Conservation (phyloP, 495 filamentous ascomycete genomes). For the Geopyxis carbonaria region DNA sequence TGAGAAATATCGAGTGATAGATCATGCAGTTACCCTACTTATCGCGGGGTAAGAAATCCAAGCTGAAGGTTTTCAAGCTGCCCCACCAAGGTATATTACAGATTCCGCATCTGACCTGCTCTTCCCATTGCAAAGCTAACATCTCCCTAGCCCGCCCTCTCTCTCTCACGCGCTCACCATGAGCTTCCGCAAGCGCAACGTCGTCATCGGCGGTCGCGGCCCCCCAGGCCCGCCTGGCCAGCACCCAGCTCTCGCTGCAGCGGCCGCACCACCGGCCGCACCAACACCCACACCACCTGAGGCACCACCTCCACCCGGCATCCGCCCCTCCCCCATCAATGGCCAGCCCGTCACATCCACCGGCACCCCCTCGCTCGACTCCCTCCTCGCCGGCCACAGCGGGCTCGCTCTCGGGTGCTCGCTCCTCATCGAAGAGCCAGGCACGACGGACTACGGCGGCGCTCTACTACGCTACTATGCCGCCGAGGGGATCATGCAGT, state of each 20-base stretch:
- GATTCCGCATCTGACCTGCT: too few species aligned
- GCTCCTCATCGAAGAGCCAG: slow-evolving; percentile 74
- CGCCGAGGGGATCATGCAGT: slow-evolving; percentile 83
- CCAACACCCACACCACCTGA: too few species aligned
- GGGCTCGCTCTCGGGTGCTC: slow-evolving; percentile 69
- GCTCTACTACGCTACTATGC: slow-evolving; percentile 75
- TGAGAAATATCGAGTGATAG: too few species aligned
- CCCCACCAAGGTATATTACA: too few species aligned
- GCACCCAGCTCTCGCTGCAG: slow-evolving; percentile 14
- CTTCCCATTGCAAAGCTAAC: too few species aligned
- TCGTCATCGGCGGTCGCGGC: slow-evolving; percentile 41
- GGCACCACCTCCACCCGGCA: slow-evolving; percentile 46
- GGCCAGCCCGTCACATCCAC: slow-evolving; percentile 82
- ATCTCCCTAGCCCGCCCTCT: too few species aligned
- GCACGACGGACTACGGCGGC: slow-evolving; percentile 86
- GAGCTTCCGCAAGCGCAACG: slow-evolving; percentile 83
- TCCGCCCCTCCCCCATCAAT: slow-evolving; percentile 77
- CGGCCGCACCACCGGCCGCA: slow-evolving; percentile 24
- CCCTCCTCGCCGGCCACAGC: slow-evolving; percentile 71
- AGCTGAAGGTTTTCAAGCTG: too few species aligned
- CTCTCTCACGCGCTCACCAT: too few species aligned
- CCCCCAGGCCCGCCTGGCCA: slow-evolving; percentile 18
- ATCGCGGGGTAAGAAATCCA: too few species aligned
- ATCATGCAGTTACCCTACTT: too few species aligned
- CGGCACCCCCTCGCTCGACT: slow-evolving; percentile 68